A percentile compares a stretch with the other conserved stretches of the same genome.
These are phyloP conservation scores for Hyaloscypha variabilis DNA, from an alignment of 495 filamentous ascomycete species.

Conservation along the genomic window DNA sequence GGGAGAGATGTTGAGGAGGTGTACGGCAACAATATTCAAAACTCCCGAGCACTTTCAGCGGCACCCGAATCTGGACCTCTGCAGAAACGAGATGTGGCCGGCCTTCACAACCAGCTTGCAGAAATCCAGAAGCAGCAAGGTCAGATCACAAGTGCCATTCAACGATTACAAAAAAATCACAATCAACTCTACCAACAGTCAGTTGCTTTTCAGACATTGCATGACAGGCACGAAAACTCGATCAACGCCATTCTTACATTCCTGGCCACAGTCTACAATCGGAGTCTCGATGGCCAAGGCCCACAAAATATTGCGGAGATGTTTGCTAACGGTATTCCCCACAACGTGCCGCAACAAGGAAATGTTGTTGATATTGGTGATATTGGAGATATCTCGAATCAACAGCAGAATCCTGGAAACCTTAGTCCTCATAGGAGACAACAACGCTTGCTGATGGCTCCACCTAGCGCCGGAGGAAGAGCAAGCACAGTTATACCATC, in stretches of 20 bases:
- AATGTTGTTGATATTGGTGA: conserved; percentile 79
- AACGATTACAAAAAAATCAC: conserved; percentile 79
- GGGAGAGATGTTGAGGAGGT: conserved; percentile 47
- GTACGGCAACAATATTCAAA: conserved; percentile 28
- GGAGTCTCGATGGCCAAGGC: conserved; percentile 61
- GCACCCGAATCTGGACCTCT: conserved; percentile 50
- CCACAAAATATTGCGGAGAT: conserved; percentile 71
- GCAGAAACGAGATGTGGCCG: conserved; percentile 76
- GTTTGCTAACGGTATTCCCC: conserved; percentile 66
- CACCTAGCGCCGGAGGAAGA: conserved; percentile 30
- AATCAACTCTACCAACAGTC: conserved; percentile 89
- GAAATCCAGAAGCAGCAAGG: conserved; percentile 82
- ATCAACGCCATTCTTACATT: conserved; percentile 98
- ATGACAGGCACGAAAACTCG: conserved; percentile 94
- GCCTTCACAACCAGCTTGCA: conserved; percentile 77
- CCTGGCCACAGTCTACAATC: conserved; percentile 93
- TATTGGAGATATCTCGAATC: conserved; percentile 59
- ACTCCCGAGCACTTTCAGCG: conserved; percentile 29
- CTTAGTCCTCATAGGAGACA: conserved; percentile 37
- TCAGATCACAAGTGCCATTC: conserved; percentile 78
- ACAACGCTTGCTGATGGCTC: conserved; percentile 34
- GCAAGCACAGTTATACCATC: conserved; percentile 44
- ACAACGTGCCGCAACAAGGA: conserved; percentile 61
- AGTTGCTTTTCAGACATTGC: conserved; percentile 83
- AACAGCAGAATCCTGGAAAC: conserved; percentile 44